Evolutionary conservation across 1,284 basidiomycete species (phyloP), one percentile per base, ranked within the genome.

Genomic region (Cerrena zonata): DNA sequence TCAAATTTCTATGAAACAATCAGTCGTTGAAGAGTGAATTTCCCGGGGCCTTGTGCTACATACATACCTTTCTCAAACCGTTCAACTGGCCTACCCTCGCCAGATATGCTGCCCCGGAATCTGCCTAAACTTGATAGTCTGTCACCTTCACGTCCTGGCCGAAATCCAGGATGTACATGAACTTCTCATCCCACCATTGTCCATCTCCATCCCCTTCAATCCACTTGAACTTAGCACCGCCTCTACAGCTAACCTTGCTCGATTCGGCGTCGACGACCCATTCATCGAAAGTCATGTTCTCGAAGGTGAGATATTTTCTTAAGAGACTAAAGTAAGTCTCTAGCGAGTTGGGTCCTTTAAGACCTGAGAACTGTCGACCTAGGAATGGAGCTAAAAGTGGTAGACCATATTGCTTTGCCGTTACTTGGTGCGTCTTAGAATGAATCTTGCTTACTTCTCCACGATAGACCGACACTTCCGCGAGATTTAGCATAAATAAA

Each of bases 61-160:
- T 27, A 47, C 51, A 4, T 39, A 57, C 55, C 50, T 53, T 45
- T 11, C 51, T 45, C 48, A 50, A 43, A 23, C 37, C 56, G 26
- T 39, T 47, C 38, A 82, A 60, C 59, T 70, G 60, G n/a, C 83
- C 80, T 37, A 64, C 68, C 27, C 76, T 71, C 4, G 82, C 82
- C 26, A 85, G 70, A 62, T 82, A 82, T 13, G 78, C 75, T 5
- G 81, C 77, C 7, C 80, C 82, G 3, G 81, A 77, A 62, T 86
- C 83, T 12, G 79, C 80, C 82, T 82, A 86, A 0, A 86, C 74
- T 59, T 85, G 77, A 69, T 82, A 84, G 43, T 73, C 67, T 23
- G 68, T 69, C 21, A 86, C 68, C 63, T 78, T 83, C 45, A 64
- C 59, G 34, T 75, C 70, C 21, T 78, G 69, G 52, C 84, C 82